A percentile compares a stretch with the other conserved stretches of the same genome.
These are phyloP conservation scores for Epithemia pelagica DNA, from an alignment of 108 stramenopile genomes.

Conservation along the genomic window DNA sequence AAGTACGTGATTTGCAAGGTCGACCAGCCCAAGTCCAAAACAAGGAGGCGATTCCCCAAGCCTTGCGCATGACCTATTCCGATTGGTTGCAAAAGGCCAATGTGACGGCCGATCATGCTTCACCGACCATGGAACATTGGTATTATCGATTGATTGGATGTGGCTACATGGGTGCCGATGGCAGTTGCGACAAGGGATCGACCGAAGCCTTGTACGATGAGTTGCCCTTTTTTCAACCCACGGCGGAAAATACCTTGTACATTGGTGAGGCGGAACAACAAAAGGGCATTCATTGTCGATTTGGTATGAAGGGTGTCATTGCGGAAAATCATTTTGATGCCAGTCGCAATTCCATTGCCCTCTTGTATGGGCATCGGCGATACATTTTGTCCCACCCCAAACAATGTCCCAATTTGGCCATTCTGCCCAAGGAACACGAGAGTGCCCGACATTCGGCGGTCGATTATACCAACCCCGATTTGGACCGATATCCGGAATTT, in stretches of 20 bases:
- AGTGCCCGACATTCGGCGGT: constrained; percentile 82
- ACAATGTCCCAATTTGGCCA: constrained; percentile 35
- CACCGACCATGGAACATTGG: constrained; percentile 63
- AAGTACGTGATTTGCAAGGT: background rate
- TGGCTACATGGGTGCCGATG: constrained; percentile 44
- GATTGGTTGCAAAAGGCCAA: constrained; percentile 85
- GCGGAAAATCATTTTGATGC: constrained; percentile 89
- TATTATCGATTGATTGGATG: constrained; percentile 91
- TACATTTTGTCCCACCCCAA: constrained; percentile 88
- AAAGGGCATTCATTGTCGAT: constrained; percentile 89
- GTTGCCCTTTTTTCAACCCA: constrained; percentile 82
- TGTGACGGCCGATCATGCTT: constrained; percentile 32
- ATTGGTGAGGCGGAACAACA: constrained; percentile 51
- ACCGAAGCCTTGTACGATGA: constrained; percentile 84
- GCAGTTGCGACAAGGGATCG: constrained; percentile 56
- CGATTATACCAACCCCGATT: constrained; percentile 87
- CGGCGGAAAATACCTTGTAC: constrained; percentile 31
- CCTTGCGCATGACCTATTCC: constrained; percentile 68
- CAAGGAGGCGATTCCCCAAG: constrained; percentile 11
- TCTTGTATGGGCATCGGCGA: constrained; percentile 70
- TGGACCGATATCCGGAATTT: constrained; percentile 69
- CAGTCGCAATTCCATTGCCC: constrained; percentile 77
- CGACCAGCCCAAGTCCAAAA: background rate
- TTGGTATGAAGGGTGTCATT: constrained; percentile 87
- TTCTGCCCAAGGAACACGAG: constrained; percentile 85